A percentile compares a stretch with the other conserved stretches of the same genome.
phyloP scores from a whole-genome alignment of 306 rosid species.

The Acacia acuminata region DNA sequence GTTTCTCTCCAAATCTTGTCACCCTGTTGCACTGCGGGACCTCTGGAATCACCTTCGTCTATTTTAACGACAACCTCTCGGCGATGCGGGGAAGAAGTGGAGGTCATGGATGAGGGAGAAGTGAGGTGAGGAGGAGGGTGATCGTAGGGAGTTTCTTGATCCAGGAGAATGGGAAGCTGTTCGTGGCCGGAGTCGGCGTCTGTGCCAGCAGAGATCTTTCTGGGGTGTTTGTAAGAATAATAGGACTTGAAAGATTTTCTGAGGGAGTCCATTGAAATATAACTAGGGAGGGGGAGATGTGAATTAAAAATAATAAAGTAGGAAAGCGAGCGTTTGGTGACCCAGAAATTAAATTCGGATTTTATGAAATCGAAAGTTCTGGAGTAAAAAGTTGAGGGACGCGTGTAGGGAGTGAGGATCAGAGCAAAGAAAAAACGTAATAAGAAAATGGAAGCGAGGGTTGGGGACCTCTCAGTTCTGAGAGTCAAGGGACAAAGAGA shows the following conservation, averaged over 20 bases:
- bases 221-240: constrained; percentile 41
- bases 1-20: constrained; percentile 60
- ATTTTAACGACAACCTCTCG: constrained; percentile 60
- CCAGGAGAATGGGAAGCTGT: constrained; percentile 55
- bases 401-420: neutral
- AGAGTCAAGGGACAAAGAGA: neutral
- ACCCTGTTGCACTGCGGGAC: neutral
- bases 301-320: constrained; percentile 13
- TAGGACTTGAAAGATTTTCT: constrained; percentile 60
- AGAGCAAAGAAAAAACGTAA: neutral
- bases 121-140: neutral
- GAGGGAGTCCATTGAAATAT: constrained; percentile 54
- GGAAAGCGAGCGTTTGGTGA: neutral
- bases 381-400: neutral
- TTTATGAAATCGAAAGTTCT: neutral
- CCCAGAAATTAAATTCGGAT: neutral
- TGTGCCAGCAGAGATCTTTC: constrained; percentile 41
- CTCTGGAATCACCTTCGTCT: constrained; percentile 37
- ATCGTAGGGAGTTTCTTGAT: constrained; percentile 30
- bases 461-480: neutral
- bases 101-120: constrained; percentile 25
- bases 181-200: constrained; percentile 35
- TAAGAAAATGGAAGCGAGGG: neutral
- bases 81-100: neutral
- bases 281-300: neutral